These are phyloP conservation scores for Penicillium freii DNA, from an alignment of 2,329 filamentous ascomycete genomes.

Conservation along the genomic window DNA sequence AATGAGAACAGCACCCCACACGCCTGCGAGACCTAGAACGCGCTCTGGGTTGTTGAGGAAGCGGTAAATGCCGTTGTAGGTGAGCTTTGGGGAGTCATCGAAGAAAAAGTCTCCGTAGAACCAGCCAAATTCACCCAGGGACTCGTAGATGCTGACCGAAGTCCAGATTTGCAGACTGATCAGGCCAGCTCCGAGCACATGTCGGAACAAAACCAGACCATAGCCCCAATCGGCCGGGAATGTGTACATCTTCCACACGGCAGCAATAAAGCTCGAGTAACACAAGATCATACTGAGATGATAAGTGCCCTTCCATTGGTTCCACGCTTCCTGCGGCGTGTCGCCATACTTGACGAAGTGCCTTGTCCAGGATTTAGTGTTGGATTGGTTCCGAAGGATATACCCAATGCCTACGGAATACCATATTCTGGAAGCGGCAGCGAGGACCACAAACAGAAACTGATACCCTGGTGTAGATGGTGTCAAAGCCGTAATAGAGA, in stretches of 20 bases:
- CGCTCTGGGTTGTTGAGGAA: slow-evolving; percentile 98
- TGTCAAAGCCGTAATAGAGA: slow-evolving; percentile 69
- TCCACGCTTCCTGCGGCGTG: slow-evolving; percentile 86
- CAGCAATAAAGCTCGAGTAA: slow-evolving; percentile 82
- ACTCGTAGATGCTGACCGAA: slow-evolving; percentile 87
- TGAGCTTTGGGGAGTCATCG: slow-evolving; percentile 81
- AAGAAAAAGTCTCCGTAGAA: slow-evolving; percentile 99
- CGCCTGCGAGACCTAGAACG: slow-evolving; percentile 86
- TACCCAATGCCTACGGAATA: slow-evolving; percentile 84
- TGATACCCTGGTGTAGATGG: slow-evolving; percentile 75
- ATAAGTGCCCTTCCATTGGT: slow-evolving; percentile 95
- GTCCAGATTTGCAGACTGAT: slow-evolving; percentile 92
- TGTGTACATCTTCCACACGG: slow-evolving; percentile 94
- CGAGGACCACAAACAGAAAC: slow-evolving; percentile 75
- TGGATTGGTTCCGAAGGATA: slow-evolving; percentile 81
- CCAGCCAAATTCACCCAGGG: slow-evolving; percentile 96
- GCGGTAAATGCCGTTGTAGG: slow-evolving; percentile 95
- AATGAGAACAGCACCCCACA: slow-evolving; percentile 93
- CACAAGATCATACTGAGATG: slow-evolving; percentile 90
- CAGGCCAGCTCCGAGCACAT: slow-evolving; percentile 77
- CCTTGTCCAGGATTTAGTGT: slow-evolving; percentile 89
- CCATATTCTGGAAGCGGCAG: slow-evolving; percentile 82
- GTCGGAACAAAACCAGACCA: slow-evolving; percentile 79
- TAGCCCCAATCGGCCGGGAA: slow-evolving; percentile 84
- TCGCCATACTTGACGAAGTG: slow-evolving; percentile 98